A percentile compares a stretch with the other conserved stretches of the same genome.
Conservation (phyloP, 768 basidiomycete species). For the Boletus rubescentipes region DNA sequence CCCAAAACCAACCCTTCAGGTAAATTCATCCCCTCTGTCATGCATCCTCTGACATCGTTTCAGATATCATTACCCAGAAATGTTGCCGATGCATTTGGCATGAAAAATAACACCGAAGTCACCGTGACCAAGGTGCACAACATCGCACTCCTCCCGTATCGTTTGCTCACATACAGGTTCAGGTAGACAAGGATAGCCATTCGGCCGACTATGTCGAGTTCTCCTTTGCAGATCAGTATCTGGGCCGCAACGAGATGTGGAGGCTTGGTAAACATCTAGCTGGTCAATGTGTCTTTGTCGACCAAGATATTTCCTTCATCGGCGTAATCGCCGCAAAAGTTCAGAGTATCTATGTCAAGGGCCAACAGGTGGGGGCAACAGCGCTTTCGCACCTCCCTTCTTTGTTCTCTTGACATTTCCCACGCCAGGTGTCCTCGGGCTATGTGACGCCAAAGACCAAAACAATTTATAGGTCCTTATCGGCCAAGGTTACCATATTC, state of each 20-base stretch:
- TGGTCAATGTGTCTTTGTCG: slow-evolving; percentile 76
- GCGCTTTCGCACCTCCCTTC: not conserved
- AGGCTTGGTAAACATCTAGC: slow-evolving; percentile 79
- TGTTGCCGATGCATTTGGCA: slow-evolving; percentile 66
- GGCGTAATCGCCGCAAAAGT: slow-evolving; percentile 83
- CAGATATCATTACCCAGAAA: slow-evolving; percentile 77
- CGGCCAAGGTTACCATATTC: slow-evolving; percentile 90
- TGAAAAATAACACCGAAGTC: slow-evolving; percentile 74
- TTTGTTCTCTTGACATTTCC: slow-evolving; percentile 3
- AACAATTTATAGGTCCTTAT: slow-evolving; percentile 84
- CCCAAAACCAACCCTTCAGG: slow-evolving; percentile 67
- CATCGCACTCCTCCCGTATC: not conserved
- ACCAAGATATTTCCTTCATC: slow-evolving; percentile 84
- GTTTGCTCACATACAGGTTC: slow-evolving; percentile 10
- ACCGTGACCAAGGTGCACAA: slow-evolving; percentile 60
- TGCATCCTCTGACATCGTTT: not conserved
- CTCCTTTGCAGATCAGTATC: slow-evolving; percentile 91
- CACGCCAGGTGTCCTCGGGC: slow-evolving; percentile 72
- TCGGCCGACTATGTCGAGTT: slow-evolving; percentile 84
- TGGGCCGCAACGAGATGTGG: slow-evolving; percentile 98
- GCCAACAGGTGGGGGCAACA: slow-evolving; percentile 51
- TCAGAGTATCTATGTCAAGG: slow-evolving; percentile 69
- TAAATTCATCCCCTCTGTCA: slow-evolving; percentile 10
- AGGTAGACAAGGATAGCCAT: slow-evolving; percentile 68
- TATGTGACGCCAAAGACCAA: slow-evolving; percentile 83